Base-by-base conservation (phyloP, 306 rosid species). In the Casuarina equisetifolia region DNA sequence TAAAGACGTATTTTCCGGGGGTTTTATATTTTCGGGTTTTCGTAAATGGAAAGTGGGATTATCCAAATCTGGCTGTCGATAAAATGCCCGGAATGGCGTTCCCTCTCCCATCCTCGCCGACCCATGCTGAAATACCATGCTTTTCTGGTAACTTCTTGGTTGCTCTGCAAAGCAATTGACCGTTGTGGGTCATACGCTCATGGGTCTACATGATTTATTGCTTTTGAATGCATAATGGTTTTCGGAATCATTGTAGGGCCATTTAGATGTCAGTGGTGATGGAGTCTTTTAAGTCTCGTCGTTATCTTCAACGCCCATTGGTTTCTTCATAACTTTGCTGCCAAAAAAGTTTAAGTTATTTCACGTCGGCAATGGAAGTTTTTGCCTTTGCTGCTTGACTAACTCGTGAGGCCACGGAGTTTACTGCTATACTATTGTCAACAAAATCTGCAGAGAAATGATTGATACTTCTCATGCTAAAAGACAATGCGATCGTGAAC, bases 111-210 rank as follows among this genome's bases (percentile, higher is more conserved):
- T 69, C 20, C 7, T 74, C 69, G 49, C 70, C 43, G 42, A 51
- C 48, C 69, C 71, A 77, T 77, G 86, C 76, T 84, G 70, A 70
- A 75, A 49, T 67, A 49, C 82, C 85, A 83, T 74, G 67, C 69
- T 80, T 74, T 63, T 78, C 43, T 78, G 81, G 83, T 49, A 72
- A 54, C 63, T 83, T 72, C 62, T 79, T 77, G 66, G 76, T 75
- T 80, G 78, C 48, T 83, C 59, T 72, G 76, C 78, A 20, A 77
- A 79, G 63, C 50, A 84, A 80, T 73, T 81, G 68, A 77, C 81
- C 54, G 62, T 74, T 61, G 88, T 85, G 90, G 87, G 90, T 74
- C 89, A 78, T 66, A 74, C 68, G 78, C 49, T 25, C 35, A 84
- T 85, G 87, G 86, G 80, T 71, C 81, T 13, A 76, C 84, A 83